Base-by-base conservation (phyloP, 768 basidiomycete genomes). In the Podaxis sp. region DNA sequence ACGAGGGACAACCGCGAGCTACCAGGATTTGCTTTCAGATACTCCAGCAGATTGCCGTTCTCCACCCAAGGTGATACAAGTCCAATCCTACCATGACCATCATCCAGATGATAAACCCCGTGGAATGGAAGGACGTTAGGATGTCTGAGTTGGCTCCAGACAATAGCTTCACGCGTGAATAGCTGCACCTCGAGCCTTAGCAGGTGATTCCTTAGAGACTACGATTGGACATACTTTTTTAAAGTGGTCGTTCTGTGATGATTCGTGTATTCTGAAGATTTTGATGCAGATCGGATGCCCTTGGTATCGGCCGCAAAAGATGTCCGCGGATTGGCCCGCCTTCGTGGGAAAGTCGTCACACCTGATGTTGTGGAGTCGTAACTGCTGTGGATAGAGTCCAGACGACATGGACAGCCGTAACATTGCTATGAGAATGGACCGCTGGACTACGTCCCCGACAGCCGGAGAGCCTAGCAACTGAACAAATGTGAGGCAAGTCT, bases 211-310 rank as follows among this genome's bases (percentile, higher is more conserved):
- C 42, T n/a, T 15, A 3, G 15, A 44, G n/a, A 17, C 6, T 17
- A 1, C 0, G 3, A 26, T 44, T 15, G 42, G 42, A 44, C 42
- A 15, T n/a, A 26, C 42, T 44, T n/a, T 44, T 13, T 15, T 2
- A 3, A 13, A 26, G 12, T 13, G 42, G 12, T 44, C 12, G 0
- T 5, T 5, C 5, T 12, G 42, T n/a, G 42, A 13, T 5, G 42
- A 17, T 4, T 5, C 15, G 15, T 13, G 6, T 17, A 15, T 13
- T n/a, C 17, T 44, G 6, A 44, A 15, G 3, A 44, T 56, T 53
- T 74, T 74, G 30, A 73, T 17, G 52, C 70, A 72, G 0, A 74
- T 68, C 2, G 42, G n/a, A 26, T 65, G 64, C 8, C 66, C 68
- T 1, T 64, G 62, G 51, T 67, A 66, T 19, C 44, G 3, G 3